Conservation (phyloP, 352 stramenopile species). For the Globisporangium sylvaticum region DNA sequence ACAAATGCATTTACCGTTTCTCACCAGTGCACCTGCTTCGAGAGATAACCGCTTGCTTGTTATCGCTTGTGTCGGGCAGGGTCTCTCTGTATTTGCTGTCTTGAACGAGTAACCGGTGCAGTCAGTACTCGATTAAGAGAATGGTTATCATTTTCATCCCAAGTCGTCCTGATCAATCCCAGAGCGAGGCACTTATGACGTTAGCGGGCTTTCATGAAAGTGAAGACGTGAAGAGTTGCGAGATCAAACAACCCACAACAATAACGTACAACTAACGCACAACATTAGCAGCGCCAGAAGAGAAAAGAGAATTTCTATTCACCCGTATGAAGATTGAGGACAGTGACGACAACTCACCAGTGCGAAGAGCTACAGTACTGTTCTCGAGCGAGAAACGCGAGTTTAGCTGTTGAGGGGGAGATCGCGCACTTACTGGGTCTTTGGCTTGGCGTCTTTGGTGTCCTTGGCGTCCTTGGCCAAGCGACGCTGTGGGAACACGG, state of each 20-base stretch:
- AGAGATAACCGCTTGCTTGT: slow-evolving; percentile 4
- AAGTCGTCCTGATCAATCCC: background rate
- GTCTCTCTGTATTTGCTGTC: too few relatives aligned
- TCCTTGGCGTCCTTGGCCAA: slow-evolving; percentile 12
- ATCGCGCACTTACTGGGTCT: slow-evolving; percentile 31
- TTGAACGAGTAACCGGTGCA: background rate
- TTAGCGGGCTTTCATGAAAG: background rate
- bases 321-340: background rate
- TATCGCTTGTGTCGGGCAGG: background rate
- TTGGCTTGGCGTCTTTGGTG: slow-evolving; percentile 24
- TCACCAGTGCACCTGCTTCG: background rate
- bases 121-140: background rate
- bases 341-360: background rate
- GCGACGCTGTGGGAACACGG: slow-evolving; percentile 49
- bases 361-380: background rate
- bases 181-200: background rate
- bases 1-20: slow-evolving; percentile 2
- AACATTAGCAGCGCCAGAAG: background rate
- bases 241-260: background rate
- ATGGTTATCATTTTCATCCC: background rate
- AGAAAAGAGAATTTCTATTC: slow-evolving; percentile 10
- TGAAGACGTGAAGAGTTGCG: background rate
- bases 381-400: background rate
- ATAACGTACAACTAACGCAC: too few relatives aligned
- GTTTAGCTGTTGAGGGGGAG: background rate